phyloP scores from a whole-genome alignment of 1,284 basidiomycete species.

The Neonothopanus nambi region DNA sequence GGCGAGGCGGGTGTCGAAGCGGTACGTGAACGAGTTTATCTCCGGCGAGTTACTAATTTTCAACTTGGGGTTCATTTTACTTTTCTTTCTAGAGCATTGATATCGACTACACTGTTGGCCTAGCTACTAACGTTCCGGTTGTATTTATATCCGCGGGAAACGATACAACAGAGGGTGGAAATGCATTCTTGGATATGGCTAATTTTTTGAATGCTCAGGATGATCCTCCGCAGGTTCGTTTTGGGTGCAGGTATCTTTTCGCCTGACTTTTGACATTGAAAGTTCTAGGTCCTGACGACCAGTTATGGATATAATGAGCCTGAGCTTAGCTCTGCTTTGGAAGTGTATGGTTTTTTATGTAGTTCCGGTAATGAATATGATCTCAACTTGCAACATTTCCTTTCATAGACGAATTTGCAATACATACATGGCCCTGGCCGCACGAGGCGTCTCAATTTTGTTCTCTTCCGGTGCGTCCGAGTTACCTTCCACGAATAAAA shows the following conservation, averaged over 20 bases:
- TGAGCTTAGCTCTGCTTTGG: slow-evolving; percentile 24
- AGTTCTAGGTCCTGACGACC: slow-evolving; percentile 25
- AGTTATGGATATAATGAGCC: slow-evolving; percentile 28
- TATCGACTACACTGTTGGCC: too few species aligned
- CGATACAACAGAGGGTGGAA: slow-evolving; percentile 14
- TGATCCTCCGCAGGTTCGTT: too few species aligned
- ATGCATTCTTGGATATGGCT: slow-evolving; percentile 29
- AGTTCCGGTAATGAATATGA: too few species aligned
- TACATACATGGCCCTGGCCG: slow-evolving; percentile 34
- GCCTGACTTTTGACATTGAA: slow-evolving; percentile 14
- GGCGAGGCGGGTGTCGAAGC: slow-evolving; percentile 34
- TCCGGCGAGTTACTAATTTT: background rate
- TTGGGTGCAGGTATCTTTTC: slow-evolving; percentile 22
- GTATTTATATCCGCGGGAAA: slow-evolving; percentile 26
- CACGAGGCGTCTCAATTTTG: slow-evolving; percentile 37
- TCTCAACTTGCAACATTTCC: slow-evolving; percentile 11
- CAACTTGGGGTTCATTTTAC: slow-evolving; percentile 35
- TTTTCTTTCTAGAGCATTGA: too few species aligned
- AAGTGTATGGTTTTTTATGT: slow-evolving; percentile 20
- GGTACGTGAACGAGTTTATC: slow-evolving; percentile 5
- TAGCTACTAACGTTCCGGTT: too few species aligned
- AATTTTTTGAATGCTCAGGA: slow-evolving; percentile 22
- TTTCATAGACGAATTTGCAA: slow-evolving; percentile 33
- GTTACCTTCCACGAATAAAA: slow-evolving; percentile 39
- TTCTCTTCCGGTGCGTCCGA: slow-evolving; percentile 33